Percentiles rank a stretch among this genome's conserved stretches.
These are phyloP conservation scores for Plasmodium yoelii DNA, from an alignment of 169 alveolate species.

Conservation along the genomic window DNA sequence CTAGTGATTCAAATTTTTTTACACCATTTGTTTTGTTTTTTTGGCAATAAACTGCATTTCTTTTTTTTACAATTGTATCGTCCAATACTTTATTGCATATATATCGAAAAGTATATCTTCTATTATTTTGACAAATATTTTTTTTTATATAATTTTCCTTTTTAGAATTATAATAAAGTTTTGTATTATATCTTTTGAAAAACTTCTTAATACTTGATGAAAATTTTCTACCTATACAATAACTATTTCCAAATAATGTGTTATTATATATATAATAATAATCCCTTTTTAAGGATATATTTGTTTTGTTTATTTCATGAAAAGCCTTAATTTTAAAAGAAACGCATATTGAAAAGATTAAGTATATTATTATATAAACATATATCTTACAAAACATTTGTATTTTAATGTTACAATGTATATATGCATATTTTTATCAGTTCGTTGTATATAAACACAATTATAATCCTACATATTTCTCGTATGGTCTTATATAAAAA, in stretches of 20 bases:
- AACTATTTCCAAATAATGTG: neutral
- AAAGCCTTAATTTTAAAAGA: too few relatives aligned
- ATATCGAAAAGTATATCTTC: neutral
- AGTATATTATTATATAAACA: too few relatives aligned
- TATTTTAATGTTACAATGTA: too few relatives aligned
- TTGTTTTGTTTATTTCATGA: too few relatives aligned
- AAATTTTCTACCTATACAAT: too few relatives aligned
- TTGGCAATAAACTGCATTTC: conserved; percentile 7
- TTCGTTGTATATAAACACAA: too few relatives aligned
- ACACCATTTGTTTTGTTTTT: conserved; percentile 2
- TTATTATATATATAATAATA: neutral
- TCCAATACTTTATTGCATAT: neutral
- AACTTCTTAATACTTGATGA: too few relatives aligned
- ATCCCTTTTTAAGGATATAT: neutral
- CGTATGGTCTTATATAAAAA: too few relatives aligned
- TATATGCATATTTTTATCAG: too few relatives aligned
- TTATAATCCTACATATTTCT: too few relatives aligned
- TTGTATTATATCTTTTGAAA: neutral
- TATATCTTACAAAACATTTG: too few relatives aligned
- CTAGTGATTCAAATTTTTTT: neutral
- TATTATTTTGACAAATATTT: neutral
- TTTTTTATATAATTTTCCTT: neutral
- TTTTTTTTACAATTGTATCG: neutral
- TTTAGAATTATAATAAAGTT: neutral
- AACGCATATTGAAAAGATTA: too few relatives aligned